Evolutionary conservation across 177 flowering plant species (phyloP).

Genomic region (Tripterygium wilfordii): DNA sequence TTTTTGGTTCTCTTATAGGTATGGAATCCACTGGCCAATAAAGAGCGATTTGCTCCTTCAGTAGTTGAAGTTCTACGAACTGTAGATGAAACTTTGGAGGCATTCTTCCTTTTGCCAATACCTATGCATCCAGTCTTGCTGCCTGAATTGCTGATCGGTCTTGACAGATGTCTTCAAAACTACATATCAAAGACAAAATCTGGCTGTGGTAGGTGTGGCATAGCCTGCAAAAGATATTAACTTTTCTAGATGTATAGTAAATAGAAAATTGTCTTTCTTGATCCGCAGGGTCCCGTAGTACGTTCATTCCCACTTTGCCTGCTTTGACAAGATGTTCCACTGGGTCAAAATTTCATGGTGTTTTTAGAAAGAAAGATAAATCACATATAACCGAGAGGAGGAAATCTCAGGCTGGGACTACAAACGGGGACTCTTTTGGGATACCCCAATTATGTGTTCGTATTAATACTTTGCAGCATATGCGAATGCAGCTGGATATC

Average conservation of each 20-base stretch:
- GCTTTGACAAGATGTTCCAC: constrained; percentile 79
- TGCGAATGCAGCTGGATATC: constrained; percentile 56
- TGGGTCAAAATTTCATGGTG: constrained; percentile 56
- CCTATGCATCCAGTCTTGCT: constrained; percentile 67
- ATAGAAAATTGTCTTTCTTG: constrained; percentile 1
- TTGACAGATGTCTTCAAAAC: constrained; percentile 73
- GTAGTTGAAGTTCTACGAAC: constrained; percentile 70
- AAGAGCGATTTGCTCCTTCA: constrained; percentile 81
- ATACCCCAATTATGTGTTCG: constrained; percentile 77
- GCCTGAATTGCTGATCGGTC: constrained; percentile 68
- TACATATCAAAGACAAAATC: constrained; percentile 76
- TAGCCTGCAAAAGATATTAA: neutral
- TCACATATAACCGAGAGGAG: constrained; percentile 37
- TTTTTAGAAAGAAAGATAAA: constrained; percentile 82
- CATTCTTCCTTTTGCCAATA: constrained; percentile 86
- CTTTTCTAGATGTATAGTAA: neutral
- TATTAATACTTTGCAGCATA: constrained; percentile 68
- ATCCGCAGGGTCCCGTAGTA: constrained; percentile 60
- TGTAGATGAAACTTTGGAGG: constrained; percentile 82
- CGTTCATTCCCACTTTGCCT: constrained; percentile 71
- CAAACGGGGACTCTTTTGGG: constrained; percentile 51
- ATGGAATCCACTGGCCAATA: constrained; percentile 80
- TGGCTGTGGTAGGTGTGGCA: constrained; percentile 67
- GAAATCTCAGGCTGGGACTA: constrained; percentile 57
- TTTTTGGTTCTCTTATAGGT: too few relatives aligned